phyloP scores from a whole-genome alignment of 1,284 basidiomycete genomes.

The Apiotrichum siamense region DNA sequence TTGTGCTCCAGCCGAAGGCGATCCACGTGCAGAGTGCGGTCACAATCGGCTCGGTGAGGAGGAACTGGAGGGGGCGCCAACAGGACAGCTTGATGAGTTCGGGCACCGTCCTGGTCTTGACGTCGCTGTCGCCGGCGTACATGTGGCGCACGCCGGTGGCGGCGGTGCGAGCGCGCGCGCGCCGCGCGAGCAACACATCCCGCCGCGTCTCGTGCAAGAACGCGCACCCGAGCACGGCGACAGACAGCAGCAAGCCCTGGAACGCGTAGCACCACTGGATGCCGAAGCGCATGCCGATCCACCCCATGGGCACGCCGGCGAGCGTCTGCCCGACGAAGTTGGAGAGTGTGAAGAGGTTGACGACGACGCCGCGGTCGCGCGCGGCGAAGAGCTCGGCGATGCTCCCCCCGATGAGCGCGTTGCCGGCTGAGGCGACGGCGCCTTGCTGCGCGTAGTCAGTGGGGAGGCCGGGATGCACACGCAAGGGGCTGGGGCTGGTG shows the following conservation, averaged over 20 bases:
- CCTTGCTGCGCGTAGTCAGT: constrained; percentile 25
- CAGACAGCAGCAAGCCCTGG: constrained; percentile 32
- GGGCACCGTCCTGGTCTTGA: too few relatives aligned
- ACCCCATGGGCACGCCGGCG: constrained; percentile 18
- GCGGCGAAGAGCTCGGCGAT: constrained; percentile 45
- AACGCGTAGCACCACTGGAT: constrained; percentile 39
- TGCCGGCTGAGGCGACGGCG: constrained; percentile 30
- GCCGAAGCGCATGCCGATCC: constrained; percentile 26
- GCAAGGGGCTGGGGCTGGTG: too few relatives aligned
- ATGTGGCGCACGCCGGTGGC: constrained; percentile 45
- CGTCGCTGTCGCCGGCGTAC: too few relatives aligned
- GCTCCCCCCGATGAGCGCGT: constrained; percentile 43
- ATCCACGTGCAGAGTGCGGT: constrained; percentile 49
- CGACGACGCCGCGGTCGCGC: constrained; percentile 42
- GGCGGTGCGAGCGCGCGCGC: constrained; percentile 43
- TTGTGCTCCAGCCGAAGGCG: constrained; percentile 43
- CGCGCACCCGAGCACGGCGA: constrained; percentile 33
- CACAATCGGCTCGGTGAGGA: constrained; percentile 50
- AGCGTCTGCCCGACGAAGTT: constrained; percentile 41
- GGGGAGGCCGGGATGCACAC: not conserved
- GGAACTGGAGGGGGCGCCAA: constrained; percentile 38
- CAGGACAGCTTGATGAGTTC: constrained; percentile 35
- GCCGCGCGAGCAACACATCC: constrained; percentile 47
- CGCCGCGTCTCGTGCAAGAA: constrained; percentile 46
- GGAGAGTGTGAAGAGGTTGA: constrained; percentile 46